Evolutionary conservation across 2,329 filamentous ascomycete genomes (phyloP).

Genomic region (Sporothrix luriei): DNA sequence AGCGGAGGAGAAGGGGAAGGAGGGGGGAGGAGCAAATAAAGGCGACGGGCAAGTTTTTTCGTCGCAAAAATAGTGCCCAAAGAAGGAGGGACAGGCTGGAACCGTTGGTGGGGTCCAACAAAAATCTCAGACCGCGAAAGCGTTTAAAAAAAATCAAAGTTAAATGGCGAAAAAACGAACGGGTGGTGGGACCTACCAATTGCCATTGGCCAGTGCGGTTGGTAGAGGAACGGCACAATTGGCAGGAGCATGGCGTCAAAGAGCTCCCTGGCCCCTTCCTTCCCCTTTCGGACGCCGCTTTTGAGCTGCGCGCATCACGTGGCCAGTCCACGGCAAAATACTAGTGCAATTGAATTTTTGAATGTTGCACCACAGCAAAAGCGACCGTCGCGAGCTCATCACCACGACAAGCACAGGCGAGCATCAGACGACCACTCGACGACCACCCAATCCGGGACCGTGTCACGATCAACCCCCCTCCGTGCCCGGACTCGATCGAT

Average conservation of each 20-base stretch:
- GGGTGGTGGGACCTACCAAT: slow-evolving; percentile 24
- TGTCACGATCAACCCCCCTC: neutral
- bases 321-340: neutral
- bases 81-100: slow-evolving; percentile 28
- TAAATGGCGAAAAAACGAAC: slow-evolving; percentile 14
- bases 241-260: neutral
- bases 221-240: slow-evolving; percentile 22
- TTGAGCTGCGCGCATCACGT: neutral
- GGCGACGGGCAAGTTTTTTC: slow-evolving; percentile 35
- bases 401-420: neutral
- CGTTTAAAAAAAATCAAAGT: slow-evolving; percentile 21
- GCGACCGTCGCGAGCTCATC: neutral
- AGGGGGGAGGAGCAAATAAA: slow-evolving; percentile 7
- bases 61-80: slow-evolving; percentile 32
- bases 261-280: neutral
- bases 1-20: slow-evolving; percentile 23
- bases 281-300: slow-evolving; percentile 8
- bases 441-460: neutral
- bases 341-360: slow-evolving; percentile 34
- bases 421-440: slow-evolving; percentile 4
- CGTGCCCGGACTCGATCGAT: neutral
- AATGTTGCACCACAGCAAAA: slow-evolving; percentile 14
- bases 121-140: slow-evolving; percentile 22
- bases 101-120: slow-evolving; percentile 32
- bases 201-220: slow-evolving; percentile 21